These are phyloP conservation scores for Whalleya microplaca DNA, from an alignment of 2,329 filamentous ascomycete genomes.

Conservation along the genomic window DNA sequence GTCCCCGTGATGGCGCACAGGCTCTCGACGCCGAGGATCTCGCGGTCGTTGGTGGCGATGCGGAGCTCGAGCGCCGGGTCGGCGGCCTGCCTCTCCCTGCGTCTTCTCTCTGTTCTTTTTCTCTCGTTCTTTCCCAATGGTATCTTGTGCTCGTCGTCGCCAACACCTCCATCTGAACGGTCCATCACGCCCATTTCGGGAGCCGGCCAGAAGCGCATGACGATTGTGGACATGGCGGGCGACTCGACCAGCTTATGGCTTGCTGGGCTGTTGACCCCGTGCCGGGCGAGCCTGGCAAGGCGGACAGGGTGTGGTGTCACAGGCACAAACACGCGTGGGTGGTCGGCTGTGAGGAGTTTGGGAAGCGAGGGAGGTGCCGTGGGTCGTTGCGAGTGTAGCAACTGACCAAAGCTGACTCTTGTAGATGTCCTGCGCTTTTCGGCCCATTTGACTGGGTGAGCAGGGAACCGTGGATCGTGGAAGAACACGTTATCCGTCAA, in stretches of 20 bases:
- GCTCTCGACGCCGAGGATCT: conserved; percentile 37
- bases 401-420: conserved; percentile 54
- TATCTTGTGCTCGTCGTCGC: too few relatives aligned
- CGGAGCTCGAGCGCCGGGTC: conserved; percentile 44
- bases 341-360: conserved; percentile 20
- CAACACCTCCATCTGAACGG: too few relatives aligned
- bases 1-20: conserved; percentile 45
- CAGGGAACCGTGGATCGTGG: conserved; percentile 7
- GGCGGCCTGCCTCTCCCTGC: too few relatives aligned
- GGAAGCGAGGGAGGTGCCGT: conserved; percentile 13
- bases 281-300: conserved; percentile 40
- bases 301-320: conserved; percentile 51
- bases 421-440: conserved; percentile 32
- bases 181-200: conserved; percentile 10
- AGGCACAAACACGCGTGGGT: conserved; percentile 47
- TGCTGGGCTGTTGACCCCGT: conserved; percentile 23
- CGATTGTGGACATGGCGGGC: conserved; percentile 40
- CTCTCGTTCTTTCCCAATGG: too few relatives aligned
- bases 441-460: conserved; percentile 30
- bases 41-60: conserved; percentile 39
- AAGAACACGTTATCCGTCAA: conserved; percentile 1
- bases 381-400: conserved; percentile 41
- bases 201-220: conserved; percentile 52
- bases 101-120: too few relatives aligned
- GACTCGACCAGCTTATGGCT: conserved; percentile 11